A percentile compares a stretch with the other conserved stretches of the same genome.
Evolutionary conservation across 2,329 filamentous ascomycete species (phyloP).

Genomic region (Arthrinium puccinioides): DNA sequence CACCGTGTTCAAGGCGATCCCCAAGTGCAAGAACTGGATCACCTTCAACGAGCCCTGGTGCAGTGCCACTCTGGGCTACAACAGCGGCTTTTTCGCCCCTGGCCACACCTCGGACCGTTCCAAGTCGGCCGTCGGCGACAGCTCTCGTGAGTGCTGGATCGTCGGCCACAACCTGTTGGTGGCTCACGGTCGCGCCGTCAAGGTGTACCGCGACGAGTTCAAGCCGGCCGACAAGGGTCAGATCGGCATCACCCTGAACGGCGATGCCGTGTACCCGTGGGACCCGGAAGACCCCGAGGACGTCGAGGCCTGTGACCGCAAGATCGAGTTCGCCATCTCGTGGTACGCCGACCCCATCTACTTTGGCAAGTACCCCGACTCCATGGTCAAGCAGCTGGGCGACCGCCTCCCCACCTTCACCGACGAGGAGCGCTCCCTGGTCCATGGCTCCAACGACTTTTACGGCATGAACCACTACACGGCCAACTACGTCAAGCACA

Average conservation of each 20-base stretch:
- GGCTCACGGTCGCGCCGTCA: slow-evolving; percentile 74
- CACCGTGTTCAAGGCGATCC: slow-evolving; percentile 65
- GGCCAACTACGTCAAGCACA: slow-evolving; percentile 77
- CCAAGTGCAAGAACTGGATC: slow-evolving; percentile 80
- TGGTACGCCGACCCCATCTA: slow-evolving; percentile 91
- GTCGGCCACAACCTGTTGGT: slow-evolving; percentile 75
- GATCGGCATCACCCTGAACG: slow-evolving; percentile 85
- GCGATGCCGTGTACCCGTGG: slow-evolving; percentile 78
- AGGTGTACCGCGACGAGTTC: slow-evolving; percentile 77
- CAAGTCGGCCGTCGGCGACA: slow-evolving; percentile 66
- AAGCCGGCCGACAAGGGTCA: slow-evolving; percentile 65
- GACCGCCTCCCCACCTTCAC: slow-evolving; percentile 70
- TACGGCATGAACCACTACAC: slow-evolving; percentile 96
- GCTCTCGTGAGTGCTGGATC: slow-evolving; percentile 71
- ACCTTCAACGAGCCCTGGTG: slow-evolving; percentile 91
- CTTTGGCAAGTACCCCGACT: slow-evolving; percentile 74
- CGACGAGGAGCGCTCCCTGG: slow-evolving; percentile 61
- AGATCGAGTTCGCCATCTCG: slow-evolving; percentile 79
- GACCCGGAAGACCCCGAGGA: slow-evolving; percentile 69
- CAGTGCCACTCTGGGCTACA: slow-evolving; percentile 73
- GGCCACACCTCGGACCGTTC: slow-evolving; percentile 71
- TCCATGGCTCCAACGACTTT: slow-evolving; percentile 84
- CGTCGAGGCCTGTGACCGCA: slow-evolving; percentile 68
- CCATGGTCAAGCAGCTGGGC: slow-evolving; percentile 76
- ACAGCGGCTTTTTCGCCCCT: slow-evolving; percentile 69